A percentile compares a stretch with the other conserved stretches of the same genome.
Conservation (phyloP, 768 basidiomycete species). For the Rhizopogon roseolus region DNA sequence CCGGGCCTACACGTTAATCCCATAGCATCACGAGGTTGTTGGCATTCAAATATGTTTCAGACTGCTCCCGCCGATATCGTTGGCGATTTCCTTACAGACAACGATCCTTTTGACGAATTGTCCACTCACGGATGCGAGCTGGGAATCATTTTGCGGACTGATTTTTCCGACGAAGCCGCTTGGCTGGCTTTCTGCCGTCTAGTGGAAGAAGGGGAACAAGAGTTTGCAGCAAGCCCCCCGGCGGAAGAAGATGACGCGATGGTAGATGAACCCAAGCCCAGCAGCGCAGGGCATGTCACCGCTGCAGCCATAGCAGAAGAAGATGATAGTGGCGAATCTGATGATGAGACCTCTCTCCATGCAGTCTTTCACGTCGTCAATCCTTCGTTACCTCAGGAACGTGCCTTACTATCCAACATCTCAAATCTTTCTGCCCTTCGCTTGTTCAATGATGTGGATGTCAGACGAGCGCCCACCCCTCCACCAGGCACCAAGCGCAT, state of each 20-base stretch:
- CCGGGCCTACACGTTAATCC: neutral
- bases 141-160: conserved; percentile 69
- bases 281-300: conserved; percentile 12
- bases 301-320: conserved; percentile 17
- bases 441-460: conserved; percentile 66
- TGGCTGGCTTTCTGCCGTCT: conserved; percentile 53
- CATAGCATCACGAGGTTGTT: neutral
- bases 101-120: conserved; percentile 50
- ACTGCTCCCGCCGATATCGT: conserved; percentile 10
- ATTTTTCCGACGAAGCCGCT: conserved; percentile 62
- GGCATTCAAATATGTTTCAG: conserved; percentile 10
- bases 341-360: conserved; percentile 29
- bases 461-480: conserved; percentile 47
- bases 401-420: conserved; percentile 37
- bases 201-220: conserved; percentile 54
- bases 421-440: conserved; percentile 68
- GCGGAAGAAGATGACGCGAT: conserved; percentile 18
- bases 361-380: conserved; percentile 53
- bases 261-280: conserved; percentile 13
- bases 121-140: conserved; percentile 42
- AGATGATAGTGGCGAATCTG: conserved; percentile 17
- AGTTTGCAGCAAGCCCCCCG: conserved; percentile 32
- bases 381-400: conserved; percentile 37
- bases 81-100: conserved; percentile 31
- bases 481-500: conserved; percentile 42